Evolutionary conservation across 306 rosid genomes (phyloP), one percentile per base, ranked within the genome.

Genomic region (Fagus sylvatica): DNA sequence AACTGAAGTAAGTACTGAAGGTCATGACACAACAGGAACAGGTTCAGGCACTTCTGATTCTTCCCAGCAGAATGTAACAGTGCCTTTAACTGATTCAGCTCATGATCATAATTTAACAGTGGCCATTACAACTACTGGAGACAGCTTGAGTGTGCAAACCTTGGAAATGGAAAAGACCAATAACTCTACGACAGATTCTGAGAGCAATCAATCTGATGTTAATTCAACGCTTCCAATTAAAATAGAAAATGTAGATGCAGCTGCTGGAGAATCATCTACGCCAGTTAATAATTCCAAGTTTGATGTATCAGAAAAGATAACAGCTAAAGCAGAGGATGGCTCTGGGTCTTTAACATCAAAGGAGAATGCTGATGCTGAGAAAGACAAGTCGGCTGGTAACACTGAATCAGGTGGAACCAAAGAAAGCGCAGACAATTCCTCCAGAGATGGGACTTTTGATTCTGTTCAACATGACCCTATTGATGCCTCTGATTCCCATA

Each of bases 401-500:
- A 51, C 69, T 15, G 84, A 87, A 54, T 71, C 81, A 2, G 77
- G 72, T 71, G 80, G 71, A 81, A 74, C 60, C 1, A 77, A 81
- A 28, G 80, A 82, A 56, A 76, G 72, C 62, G 80, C 86, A 5
- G 87, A 84, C 53, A 30, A 76, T 72, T 80, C 81, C 60, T 75
- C 84, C 43, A 76, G 78, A 67, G 81, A 79, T 37, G 88, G 74
- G 33, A 62, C 69, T 28, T 73, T 64, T 43, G 87, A 87, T 55
- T 65, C 71, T 37, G 75, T 79, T 82, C 92, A 88, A 54, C 89
- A 82, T 15, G 96, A 96, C 62, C 89, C 86, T 3, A 86, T 91
- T 41, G 98, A 90, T 88, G 80, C 87, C 53, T 82, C 84, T 2
- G 99, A 95, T 79, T 80, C 85, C 74, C 84, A 78, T 46, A 49